Evolutionary conservation across 352 stramenopile species (phyloP).

Genomic region (Globisporangium parvum): DNA sequence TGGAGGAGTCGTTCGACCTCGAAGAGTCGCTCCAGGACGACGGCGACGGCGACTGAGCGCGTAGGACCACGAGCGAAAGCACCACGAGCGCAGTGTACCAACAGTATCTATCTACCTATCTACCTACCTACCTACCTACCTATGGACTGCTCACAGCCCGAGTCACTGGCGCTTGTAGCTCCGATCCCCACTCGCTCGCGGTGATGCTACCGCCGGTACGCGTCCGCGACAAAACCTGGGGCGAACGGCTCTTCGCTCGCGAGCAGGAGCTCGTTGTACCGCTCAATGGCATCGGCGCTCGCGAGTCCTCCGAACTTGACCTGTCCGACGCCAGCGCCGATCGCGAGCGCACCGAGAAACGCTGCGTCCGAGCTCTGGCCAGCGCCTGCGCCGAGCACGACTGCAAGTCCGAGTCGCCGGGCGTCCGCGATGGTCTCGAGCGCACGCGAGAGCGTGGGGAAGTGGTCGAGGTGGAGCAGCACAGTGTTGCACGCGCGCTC

Average conservation of each 20-base stretch:
- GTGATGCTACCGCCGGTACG: slow-evolving; percentile 17
- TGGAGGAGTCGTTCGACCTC: slow-evolving; percentile 71
- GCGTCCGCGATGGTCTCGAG: slow-evolving; percentile 39
- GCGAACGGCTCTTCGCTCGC: slow-evolving; percentile 31
- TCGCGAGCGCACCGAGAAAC: slow-evolving; percentile 40
- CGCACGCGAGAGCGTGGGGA: slow-evolving; percentile 38
- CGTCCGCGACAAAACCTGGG: slow-evolving; percentile 36
- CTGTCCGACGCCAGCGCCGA: slow-evolving; percentile 49
- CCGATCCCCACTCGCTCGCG: too few relatives aligned
- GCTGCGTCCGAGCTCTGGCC: slow-evolving; percentile 26
- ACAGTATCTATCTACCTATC: too few relatives aligned
- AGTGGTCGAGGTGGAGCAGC: slow-evolving; percentile 44
- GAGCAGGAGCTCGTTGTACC: slow-evolving; percentile 57
- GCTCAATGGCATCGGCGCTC: slow-evolving; percentile 29
- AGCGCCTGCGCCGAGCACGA: slow-evolving; percentile 40
- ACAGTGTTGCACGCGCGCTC: slow-evolving; percentile 62
- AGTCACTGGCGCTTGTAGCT: too few relatives aligned
- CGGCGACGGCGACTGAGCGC: slow-evolving; percentile 15
- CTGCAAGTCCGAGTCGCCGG: slow-evolving; percentile 37
- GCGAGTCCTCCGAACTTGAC: slow-evolving; percentile 67
- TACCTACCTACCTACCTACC: neutral
- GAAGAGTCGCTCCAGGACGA: slow-evolving; percentile 69
- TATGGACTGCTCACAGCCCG: too few relatives aligned
- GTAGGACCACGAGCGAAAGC: neutral
- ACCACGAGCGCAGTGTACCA: neutral